Base-by-base conservation (phyloP, 495 filamentous ascomycete species). In the Talaromyces stipitatus region DNA sequence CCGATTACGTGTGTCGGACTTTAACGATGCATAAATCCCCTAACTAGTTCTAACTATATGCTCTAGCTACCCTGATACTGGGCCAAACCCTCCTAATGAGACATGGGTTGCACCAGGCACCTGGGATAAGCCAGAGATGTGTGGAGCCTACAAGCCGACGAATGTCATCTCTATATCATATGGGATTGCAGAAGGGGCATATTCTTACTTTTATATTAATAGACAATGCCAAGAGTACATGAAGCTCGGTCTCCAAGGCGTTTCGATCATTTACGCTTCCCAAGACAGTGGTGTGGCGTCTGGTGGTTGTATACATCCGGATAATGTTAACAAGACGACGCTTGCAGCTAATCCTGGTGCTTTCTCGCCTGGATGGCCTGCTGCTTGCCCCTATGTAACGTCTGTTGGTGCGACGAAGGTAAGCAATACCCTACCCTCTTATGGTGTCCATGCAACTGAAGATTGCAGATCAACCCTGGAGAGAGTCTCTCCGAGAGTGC, bases 101-200 rank as follows among this genome's bases (percentile, higher is more conserved):
- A 45, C 38, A 45, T 45, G 38, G 38, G 14, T 45, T 16, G 38
- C 38, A 45, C 38, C 38, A 16, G 38, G 38, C 20, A 45, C 38
- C 38, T 45, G 38, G 38, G 38, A 45, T 45, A 45, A 45, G 38
- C 38, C 38, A 45, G 38, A 45, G 38, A 45, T 45, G 38, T 78
- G 76, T 58, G 76, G 76, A 52, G 67, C 61, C n/a, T 69, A 64
- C 46, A 61, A 70, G 23, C 64, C 75, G 24, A 70, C 76, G 4
- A 73, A 75, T 43, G 76, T 79, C 26, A 75, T 79, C 55, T 76
- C 73, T 14, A 70, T 71, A 30, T 76, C 73, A 1, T 79, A 79
- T 55, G 68, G 64, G 16, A 66, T 65, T 32, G 67, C 66, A 50
- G 76, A 79, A 58, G 60, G 54, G 24, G 64, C 62, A 45, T 64